Evolutionary conservation across 106 monocot genomes (phyloP).

Genomic region (Chionographis japonica): DNA sequence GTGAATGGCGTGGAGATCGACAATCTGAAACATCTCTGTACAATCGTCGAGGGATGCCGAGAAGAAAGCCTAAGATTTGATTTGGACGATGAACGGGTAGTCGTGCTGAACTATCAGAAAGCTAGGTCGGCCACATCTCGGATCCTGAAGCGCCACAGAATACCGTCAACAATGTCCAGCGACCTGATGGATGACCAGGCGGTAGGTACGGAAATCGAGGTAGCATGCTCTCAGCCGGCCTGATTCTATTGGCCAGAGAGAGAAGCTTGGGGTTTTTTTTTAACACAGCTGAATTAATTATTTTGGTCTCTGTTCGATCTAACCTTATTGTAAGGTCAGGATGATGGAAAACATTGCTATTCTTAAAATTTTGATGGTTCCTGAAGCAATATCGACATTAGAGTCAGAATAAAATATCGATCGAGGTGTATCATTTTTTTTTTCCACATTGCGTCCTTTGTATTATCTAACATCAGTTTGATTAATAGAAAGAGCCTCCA

Average conservation of each 20-base stretch:
- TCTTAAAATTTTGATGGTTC: too few species aligned
- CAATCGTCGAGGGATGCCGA: slow-evolving; percentile 62
- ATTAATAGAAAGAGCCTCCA: too few species aligned
- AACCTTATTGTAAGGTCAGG: too few species aligned
- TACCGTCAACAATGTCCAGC: slow-evolving; percentile 74
- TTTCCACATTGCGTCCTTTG: too few species aligned
- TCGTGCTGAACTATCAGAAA: slow-evolving; percentile 65
- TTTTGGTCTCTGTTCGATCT: too few species aligned
- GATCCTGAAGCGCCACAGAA: slow-evolving; percentile 76
- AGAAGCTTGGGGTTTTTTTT: too few species aligned
- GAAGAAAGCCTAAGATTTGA: slow-evolving; percentile 80
- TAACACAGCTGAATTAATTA: too few species aligned
- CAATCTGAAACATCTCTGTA: slow-evolving; percentile 81
- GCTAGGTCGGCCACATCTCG: slow-evolving; percentile 71
- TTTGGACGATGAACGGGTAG: slow-evolving; percentile 92
- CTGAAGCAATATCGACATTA: too few species aligned
- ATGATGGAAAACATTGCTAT: too few species aligned
- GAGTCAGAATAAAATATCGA: too few species aligned
- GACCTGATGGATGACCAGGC: slow-evolving; percentile 48
- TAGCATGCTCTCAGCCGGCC: slow-evolving; percentile 32
- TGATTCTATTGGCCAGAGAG: not conserved
- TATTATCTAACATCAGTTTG: too few species aligned
- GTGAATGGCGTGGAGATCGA: slow-evolving; percentile 80
- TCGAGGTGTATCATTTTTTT: too few species aligned
- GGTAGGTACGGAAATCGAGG: slow-evolving; percentile 12